Base-by-base conservation (phyloP, 1,284 basidiomycete species). In the Ceratobasidium sp. region DNA sequence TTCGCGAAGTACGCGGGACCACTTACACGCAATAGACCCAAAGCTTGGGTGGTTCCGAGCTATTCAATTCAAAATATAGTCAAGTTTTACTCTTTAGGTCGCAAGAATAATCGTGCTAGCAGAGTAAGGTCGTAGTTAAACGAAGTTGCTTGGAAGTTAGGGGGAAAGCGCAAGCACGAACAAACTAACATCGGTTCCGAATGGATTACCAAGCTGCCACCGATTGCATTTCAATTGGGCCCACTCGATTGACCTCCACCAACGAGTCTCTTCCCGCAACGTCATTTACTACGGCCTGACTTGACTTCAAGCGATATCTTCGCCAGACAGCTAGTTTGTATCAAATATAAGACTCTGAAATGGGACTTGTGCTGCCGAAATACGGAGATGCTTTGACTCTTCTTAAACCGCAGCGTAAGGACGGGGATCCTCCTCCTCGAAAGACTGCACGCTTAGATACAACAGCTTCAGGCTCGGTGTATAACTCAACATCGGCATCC, bases 401-500 rank as follows among this genome's bases (percentile, higher is more conserved):
- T 62, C 59, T 73, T 59, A 73, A 50, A 53, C 36, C 71, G 50
- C 71, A 73, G 71, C 57, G 71, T 73, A 73, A 73, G 71, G 71
- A 63, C 19, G 71, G 71, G 41, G 71, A 73, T 56, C 71, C 87
- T 83, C 88, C 87, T 84, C 87, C 87, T 78, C 87, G 86, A 82
- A 93, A 93, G 85, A 87, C 87, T 77, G 86, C 89, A 78, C 89
- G 90, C 78, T 83, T 90, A 81, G 86, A 87, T 77, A 45, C 71
- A 73, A 36, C 59, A 73, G 71, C 71, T 73, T 50, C 71, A 73
- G 71, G 71, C 57, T 73, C 71, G 51, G 59, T 50, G 33, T 83
- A 83, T 79, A 88, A 89, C 83, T 88, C 87, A 82, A 89, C 92
- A 81, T 85, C 87, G 78, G 85, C 85, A 79, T 88, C 90, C 80